A percentile compares a stretch with the other conserved stretches of the same genome.
Conservation (phyloP, 805 yeast species). For the Yamadazyma sp. region DNA sequence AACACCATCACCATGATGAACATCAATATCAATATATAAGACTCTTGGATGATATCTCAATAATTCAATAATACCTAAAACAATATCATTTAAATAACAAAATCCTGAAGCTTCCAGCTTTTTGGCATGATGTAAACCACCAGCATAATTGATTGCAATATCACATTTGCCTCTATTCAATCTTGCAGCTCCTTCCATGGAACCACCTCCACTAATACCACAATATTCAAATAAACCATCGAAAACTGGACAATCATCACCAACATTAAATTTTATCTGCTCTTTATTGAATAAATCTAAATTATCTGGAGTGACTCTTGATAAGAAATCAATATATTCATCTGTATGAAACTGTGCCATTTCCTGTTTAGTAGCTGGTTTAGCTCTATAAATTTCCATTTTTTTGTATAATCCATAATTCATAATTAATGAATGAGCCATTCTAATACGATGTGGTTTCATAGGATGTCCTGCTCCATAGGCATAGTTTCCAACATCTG, state of each 20-base stretch:
- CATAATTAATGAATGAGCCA: constrained; percentile 97
- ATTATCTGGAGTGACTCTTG: constrained; percentile 90
- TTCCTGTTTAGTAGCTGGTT: constrained; percentile 96
- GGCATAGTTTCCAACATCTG: constrained; percentile 97
- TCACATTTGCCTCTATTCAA: constrained; percentile 86
- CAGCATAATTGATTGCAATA: constrained; percentile 94
- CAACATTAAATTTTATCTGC: constrained; percentile 89
- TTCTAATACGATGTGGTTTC: constrained; percentile 98
- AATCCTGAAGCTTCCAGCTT: constrained; percentile 94
- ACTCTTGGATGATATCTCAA: constrained; percentile 90
- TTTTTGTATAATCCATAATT: constrained; percentile 94
- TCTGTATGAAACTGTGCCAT: constrained; percentile 98
- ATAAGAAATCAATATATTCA: constrained; percentile 90
- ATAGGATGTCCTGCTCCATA: constrained; percentile 98
- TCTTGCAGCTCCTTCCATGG: constrained; percentile 90
- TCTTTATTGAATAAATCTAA: constrained; percentile 83
- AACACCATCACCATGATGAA: constrained; percentile 98
- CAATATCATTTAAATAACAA: constrained; percentile 94
- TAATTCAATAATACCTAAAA: constrained; percentile 79
- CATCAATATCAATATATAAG: constrained; percentile 88
- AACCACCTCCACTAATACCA: constrained; percentile 88
- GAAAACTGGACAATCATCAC: constrained; percentile 94
- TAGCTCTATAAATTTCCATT: constrained; percentile 96
- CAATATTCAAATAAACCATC: constrained; percentile 94
- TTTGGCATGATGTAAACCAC: constrained; percentile 98